Evolutionary conservation across 192 early-diverging fungal genomes (phyloP).

Genomic region (Chytriomyces sp.): DNA sequence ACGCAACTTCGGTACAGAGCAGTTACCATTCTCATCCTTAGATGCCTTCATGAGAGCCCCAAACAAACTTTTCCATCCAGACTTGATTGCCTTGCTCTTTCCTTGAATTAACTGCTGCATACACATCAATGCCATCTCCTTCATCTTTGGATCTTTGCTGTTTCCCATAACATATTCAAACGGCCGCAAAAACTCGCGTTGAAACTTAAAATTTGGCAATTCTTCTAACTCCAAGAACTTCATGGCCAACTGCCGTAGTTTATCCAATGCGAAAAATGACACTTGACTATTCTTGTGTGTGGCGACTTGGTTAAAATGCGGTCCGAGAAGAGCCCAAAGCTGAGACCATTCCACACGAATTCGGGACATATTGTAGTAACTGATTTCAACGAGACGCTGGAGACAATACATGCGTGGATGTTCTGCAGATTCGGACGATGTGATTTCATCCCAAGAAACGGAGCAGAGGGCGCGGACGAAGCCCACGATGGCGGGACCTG

Average conservation of each 20-base stretch:
- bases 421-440: conserved; percentile 41
- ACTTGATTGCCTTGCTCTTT: conserved; percentile 51
- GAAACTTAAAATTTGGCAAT: conserved; percentile 93
- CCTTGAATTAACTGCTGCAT: conserved; percentile 59
- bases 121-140: conserved; percentile 57
- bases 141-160: conserved; percentile 84
- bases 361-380: conserved; percentile 97
- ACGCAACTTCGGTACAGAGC: conserved; percentile 31
- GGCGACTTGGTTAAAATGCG: conserved; percentile 86
- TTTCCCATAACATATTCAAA: conserved; percentile 78
- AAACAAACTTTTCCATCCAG: conserved; percentile 61
- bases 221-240: conserved; percentile 96
- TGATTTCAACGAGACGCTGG: conserved; percentile 90
- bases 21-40: conserved; percentile 45
- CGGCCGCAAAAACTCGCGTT: conserved; percentile 91
- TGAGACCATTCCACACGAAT: conserved; percentile 96
- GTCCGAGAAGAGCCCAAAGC: conserved; percentile 73
- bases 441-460: conserved; percentile 90
- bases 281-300: conserved; percentile 83
- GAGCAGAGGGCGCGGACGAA: conserved; percentile 86
- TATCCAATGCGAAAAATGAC: conserved; percentile 89
- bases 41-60: conserved; percentile 64
- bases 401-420: conserved; percentile 73
- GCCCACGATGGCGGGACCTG: conserved; percentile 81
- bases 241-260: conserved; percentile 90